phyloP scores from a whole-genome alignment of 192 early-diverging fungal species.

The Neocallimastix lanati region DNA sequence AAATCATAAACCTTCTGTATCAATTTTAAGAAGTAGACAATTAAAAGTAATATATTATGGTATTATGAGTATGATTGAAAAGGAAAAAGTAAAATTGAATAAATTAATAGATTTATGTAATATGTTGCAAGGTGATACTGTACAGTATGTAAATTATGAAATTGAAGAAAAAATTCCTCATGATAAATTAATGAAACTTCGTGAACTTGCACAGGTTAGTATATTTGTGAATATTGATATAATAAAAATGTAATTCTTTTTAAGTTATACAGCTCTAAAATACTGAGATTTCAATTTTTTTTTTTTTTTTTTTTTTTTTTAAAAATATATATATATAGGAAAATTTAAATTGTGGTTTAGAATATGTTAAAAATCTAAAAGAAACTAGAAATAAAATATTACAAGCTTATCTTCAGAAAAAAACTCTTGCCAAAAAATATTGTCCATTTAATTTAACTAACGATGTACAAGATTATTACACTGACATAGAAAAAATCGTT shows the following conservation, averaged over 20 bases:
- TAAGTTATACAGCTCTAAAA: too few relatives aligned
- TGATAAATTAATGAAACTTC: neutral
- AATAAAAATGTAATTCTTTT: too few relatives aligned
- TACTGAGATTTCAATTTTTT: too few relatives aligned
- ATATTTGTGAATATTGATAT: too few relatives aligned
- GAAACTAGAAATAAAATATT: neutral
- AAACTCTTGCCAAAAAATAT: neutral
- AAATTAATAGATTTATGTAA: neutral
- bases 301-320: too few relatives aligned
- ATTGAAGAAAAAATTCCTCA: neutral
- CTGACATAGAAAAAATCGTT: neutral
- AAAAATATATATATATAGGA: neutral
- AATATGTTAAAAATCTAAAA: neutral
- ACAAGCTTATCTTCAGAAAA: neutral
- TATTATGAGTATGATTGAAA: neutral
- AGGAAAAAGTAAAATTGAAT: neutral
- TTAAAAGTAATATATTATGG: neutral
- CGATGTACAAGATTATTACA: neutral
- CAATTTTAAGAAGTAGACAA: neutral
- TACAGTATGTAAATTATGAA: neutral
- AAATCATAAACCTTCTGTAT: neutral
- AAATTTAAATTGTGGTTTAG: neutral
- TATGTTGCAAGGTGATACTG: neutral
- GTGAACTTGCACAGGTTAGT: neutral
- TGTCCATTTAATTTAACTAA: neutral